A percentile compares a stretch with the other conserved stretches of the same genome.
phyloP scores from a whole-genome alignment of 805 yeast genomes.

The Yueomyces sp. region DNA sequence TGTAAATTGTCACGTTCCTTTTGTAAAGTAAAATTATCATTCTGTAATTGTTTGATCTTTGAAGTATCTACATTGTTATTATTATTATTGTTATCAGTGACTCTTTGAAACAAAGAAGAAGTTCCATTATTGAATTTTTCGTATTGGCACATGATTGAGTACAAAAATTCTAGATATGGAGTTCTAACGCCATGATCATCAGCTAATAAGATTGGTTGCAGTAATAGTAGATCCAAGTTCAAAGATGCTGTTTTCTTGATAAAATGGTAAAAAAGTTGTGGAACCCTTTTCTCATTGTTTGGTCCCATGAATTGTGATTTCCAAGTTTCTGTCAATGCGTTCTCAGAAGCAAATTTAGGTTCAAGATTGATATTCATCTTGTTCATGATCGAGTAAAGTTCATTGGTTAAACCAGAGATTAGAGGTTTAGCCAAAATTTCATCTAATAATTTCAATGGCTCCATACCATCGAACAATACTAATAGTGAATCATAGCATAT shows the following conservation, averaged over 20 bases:
- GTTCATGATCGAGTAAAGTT: slow-evolving; percentile 55
- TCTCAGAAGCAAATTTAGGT: slow-evolving; percentile 49
- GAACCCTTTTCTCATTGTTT: slow-evolving; percentile 26
- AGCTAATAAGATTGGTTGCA: slow-evolving; percentile 77
- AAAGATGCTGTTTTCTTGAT: slow-evolving; percentile 34
- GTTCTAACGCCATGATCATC: slow-evolving; percentile 77
- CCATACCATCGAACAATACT: slow-evolving; percentile 50
- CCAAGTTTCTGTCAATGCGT: slow-evolving; percentile 41
- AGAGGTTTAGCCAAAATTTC: slow-evolving; percentile 75
- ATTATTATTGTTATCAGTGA: not conserved
- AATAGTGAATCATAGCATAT: slow-evolving; percentile 68
- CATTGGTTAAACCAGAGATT: slow-evolving; percentile 61
- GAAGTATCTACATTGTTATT: not conserved
- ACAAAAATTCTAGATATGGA: slow-evolving; percentile 79
- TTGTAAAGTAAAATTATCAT: slow-evolving; percentile 5
- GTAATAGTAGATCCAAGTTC: slow-evolving; percentile 56
- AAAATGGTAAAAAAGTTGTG: slow-evolving; percentile 51
- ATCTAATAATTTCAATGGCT: slow-evolving; percentile 38
- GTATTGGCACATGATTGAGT: slow-evolving; percentile 58
- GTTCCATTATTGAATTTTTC: slow-evolving; percentile 33
- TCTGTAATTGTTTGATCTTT: slow-evolving; percentile 2
- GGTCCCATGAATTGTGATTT: slow-evolving; percentile 26
- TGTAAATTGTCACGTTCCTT: slow-evolving; percentile 5
- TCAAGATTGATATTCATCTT: slow-evolving; percentile 59
- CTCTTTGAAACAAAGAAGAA: slow-evolving; percentile 19